Percentiles rank a stretch among this genome's conserved stretches.
phyloP scores from a whole-genome alignment of 2,329 filamentous ascomycete species.

The Parafenestella ontariensis region DNA sequence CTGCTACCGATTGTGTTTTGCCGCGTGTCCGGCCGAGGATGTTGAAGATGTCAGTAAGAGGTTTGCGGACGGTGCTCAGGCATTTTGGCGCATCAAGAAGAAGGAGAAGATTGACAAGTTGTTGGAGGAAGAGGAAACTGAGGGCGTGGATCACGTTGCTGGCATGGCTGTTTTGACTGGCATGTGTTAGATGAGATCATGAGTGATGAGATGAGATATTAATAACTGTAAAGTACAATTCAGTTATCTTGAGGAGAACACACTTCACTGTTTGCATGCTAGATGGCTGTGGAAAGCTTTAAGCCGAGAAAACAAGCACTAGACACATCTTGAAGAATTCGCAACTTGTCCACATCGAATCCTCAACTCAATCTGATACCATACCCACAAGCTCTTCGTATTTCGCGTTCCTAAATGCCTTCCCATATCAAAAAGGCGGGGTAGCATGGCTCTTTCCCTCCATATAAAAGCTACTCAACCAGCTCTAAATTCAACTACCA shows the following conservation, averaged over 20 bases:
- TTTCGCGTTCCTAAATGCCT: background rate
- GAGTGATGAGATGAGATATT: background rate
- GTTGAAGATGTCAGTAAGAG: slow-evolving; percentile 67
- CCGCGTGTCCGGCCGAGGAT: slow-evolving; percentile 76
- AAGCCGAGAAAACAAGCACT: too few relatives aligned
- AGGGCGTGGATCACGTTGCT: slow-evolving; percentile 19
- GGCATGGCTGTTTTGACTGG: slow-evolving; percentile 41
- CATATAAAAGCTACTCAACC: background rate
- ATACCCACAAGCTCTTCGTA: background rate
- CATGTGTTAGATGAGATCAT: slow-evolving; percentile 28
- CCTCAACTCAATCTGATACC: too few relatives aligned
- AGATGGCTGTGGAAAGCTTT: too few relatives aligned
- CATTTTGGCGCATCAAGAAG: slow-evolving; percentile 79
- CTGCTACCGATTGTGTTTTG: slow-evolving; percentile 83
- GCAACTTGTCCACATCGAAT: too few relatives aligned
- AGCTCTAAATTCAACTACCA: too few relatives aligned
- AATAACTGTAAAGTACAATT: background rate
- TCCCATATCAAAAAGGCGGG: background rate
- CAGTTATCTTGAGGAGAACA: background rate
- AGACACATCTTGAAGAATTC: background rate
- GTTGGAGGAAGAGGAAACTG: slow-evolving; percentile 49
- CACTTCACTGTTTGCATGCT: background rate
- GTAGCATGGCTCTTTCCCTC: too few relatives aligned
- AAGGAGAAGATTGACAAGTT: slow-evolving; percentile 70
- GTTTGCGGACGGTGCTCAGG: slow-evolving; percentile 72